Base-by-base conservation (phyloP, 1,284 basidiomycete species). In the Takashimella koratensis region DNA sequence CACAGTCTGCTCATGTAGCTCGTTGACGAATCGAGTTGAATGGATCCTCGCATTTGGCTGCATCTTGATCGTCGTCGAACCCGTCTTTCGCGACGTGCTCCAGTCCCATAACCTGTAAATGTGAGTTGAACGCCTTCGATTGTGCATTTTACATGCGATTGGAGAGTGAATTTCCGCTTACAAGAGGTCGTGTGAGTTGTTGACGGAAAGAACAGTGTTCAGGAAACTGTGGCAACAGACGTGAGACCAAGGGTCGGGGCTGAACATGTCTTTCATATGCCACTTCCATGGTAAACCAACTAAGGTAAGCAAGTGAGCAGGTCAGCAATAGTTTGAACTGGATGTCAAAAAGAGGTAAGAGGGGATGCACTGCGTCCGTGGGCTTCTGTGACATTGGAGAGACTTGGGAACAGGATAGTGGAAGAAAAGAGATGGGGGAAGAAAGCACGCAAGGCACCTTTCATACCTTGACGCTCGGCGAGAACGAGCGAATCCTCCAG, bases 201-300 rank as follows among this genome's bases (percentile, higher is more conserved):
- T 64, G 45, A 59, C 60, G 3, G 68, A 61, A 57, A 70, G 44
- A 23, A 67, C 56, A 16, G 59, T 57, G 27, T 25, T 53, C 43
- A 62, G 46, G 49, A 70, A 70, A 27, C 65, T 66, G 49, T 70
- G 68, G 41, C 49, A 68, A 19, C 49, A 51, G 39, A 68, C 47
- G 12, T 46, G 57, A 2, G 61, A 54, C 66, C 66, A 67, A n/a
- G 65, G 63, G 19, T 68, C 65, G 5, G 68, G 61, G 4, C 51
- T 51, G 19, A 44, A 24, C 27, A 70, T 68, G 46, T 68, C 59
- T 42, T 65, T 66, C 54, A 70, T 63, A 2, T 27, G 23, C 66
- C 66, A 70, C 44, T 65, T 59, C 68, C 68, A 70, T 2, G 68
- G 68, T 26, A 70, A 47, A 4, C 67, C 68, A 5, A 65, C 68